Evolutionary conservation across 805 yeast species (phyloP), one percentile per base, ranked within the genome.

Genomic region (Candida chilensis): DNA sequence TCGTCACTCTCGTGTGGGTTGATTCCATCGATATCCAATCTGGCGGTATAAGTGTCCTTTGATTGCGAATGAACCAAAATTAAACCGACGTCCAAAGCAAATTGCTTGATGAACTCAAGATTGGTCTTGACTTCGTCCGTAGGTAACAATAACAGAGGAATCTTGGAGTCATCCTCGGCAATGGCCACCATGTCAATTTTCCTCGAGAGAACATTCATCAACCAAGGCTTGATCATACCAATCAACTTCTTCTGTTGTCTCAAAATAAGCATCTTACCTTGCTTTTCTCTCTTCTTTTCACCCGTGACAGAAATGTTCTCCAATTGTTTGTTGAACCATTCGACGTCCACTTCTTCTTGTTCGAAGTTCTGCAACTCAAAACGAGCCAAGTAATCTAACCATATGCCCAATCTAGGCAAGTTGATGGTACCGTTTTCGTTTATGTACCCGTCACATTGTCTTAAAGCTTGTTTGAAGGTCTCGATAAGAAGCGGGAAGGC

Each of bases 401-500:
- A 86, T 24, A 74, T 52, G 15, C 72, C 76, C 31, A 92, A 63
- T 41, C 94, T 67, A 35, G 64, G 57, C 38, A 88, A 64, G 51
- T 92, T 80, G 41, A 92, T 87, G 20, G 68, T 67, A 40, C 98
- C 98, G 32, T 69, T 65, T 38, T 83, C 83, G 44, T 85, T 85
- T 36, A 92, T 64, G 45, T 92, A 92, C 4, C 94, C 95, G 49
- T 83, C 94, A 33, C 74, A 57, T 37, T 69, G 70, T 40, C 70
- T 67, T 48, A 92, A 63, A 17, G 88, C 75, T 45, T 75, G 77
- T 52, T 88, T 92, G 60, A 92, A 92, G 11, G 96, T 80, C 38
- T 79, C 85, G 42, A 92, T 65, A 45, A 92, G 66, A 18, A 87
- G 70, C n/a, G 97, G 95, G 61, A 92, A 83, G 1, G 97, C 98